Percentiles rank a stretch among this genome's conserved stretches.
Evolutionary conservation across 1,284 basidiomycete genomes (phyloP).

Genomic region (Agaricales sp.): DNA sequence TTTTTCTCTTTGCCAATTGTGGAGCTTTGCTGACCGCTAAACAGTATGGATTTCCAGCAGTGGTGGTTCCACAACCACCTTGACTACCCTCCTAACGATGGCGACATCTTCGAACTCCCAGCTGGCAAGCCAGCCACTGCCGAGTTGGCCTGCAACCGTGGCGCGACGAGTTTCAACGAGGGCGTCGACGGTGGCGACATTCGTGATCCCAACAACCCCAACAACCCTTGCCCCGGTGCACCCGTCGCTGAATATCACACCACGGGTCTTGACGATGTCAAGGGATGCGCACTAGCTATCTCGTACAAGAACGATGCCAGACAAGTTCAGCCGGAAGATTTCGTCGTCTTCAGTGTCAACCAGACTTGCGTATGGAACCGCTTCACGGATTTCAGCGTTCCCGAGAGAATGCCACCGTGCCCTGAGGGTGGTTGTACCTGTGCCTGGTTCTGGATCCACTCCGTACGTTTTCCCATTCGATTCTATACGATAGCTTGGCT

Average conservation of each 20-base stretch:
- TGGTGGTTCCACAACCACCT: conserved; percentile 70
- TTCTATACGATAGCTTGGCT: no score
- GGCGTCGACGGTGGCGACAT: conserved; percentile 43
- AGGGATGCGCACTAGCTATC: conserved; percentile 61
- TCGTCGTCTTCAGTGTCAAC: conserved; percentile 65
- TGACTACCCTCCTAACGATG: conserved; percentile 40
- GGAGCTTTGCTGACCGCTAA: no score
- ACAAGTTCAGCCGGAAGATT: conserved; percentile 51
- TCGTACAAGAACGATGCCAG: conserved; percentile 53
- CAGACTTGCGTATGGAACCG: conserved; percentile 63
- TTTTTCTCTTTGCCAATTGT: no score
- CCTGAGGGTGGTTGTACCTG: conserved; percentile 51
- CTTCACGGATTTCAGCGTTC: conserved; percentile 56
- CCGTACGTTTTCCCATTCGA: conserved; percentile 18
- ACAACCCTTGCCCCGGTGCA: conserved; percentile 40
- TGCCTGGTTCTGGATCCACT: conserved; percentile 68
- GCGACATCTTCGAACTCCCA: conserved; percentile 47
- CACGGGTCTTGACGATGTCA: conserved; percentile 38
- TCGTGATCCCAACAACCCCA: conserved; percentile 25
- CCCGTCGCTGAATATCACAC: conserved; percentile 40
- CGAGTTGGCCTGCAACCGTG: conserved; percentile 36
- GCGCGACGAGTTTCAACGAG: conserved; percentile 24
- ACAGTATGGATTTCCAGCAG: conserved; percentile 37
- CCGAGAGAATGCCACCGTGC: conserved; percentile 56
- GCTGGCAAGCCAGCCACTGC: conserved; percentile 38